phyloP scores from a whole-genome alignment of 352 stramenopile species.

The Pythium sp. region DNA sequence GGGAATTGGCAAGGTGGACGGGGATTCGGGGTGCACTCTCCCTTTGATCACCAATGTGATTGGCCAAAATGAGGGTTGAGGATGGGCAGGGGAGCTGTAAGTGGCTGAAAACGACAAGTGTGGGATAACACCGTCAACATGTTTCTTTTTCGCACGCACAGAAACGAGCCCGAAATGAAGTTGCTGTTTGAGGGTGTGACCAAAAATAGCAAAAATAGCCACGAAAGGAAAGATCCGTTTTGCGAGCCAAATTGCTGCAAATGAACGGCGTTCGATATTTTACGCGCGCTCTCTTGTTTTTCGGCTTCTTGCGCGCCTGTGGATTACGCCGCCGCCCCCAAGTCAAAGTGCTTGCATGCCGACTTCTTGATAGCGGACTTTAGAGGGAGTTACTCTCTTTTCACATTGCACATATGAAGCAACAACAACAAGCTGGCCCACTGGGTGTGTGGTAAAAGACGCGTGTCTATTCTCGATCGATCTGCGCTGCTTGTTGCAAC shows the following conservation, averaged over 20 bases:
- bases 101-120: neutral
- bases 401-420: neutral
- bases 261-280: neutral
- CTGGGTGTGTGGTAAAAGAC: neutral
- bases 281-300: neutral
- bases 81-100: neutral
- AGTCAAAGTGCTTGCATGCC: neutral
- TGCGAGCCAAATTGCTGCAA: neutral
- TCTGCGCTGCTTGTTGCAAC: neutral
- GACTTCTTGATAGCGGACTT: neutral
- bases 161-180: neutral
- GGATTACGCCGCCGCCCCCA: no score
- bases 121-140: neutral
- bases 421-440: neutral
- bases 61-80: neutral
- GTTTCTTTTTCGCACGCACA: neutral
- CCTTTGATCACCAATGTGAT: constrained; percentile 1
- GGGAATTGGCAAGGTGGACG: neutral
- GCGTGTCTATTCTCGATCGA: neutral
- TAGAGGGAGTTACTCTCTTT: neutral
- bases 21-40: constrained; percentile 7
- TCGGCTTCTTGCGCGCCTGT: no score
- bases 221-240: neutral
- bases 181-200: neutral
- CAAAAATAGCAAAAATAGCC: neutral